Conservation (phyloP, 1,139 yeast species). For the Hyphopichia fennica region DNA sequence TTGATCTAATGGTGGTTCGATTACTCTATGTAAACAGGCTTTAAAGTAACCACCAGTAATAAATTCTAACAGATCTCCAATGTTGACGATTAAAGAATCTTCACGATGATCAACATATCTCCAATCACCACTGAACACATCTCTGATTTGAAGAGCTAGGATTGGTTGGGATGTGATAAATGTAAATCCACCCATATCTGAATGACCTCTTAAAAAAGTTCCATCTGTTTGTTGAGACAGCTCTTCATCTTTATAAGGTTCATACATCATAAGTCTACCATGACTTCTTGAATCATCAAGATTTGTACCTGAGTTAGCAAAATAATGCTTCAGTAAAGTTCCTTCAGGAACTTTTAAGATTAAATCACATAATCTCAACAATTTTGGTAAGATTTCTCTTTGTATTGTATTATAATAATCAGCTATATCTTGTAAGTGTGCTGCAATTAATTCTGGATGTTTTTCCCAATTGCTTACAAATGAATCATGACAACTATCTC, state of each 20-base stretch:
- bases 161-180: constrained; percentile 52
- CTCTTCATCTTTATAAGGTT: constrained; percentile 29
- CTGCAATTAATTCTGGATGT: constrained; percentile 38
- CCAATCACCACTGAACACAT: constrained; percentile 48
- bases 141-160: constrained; percentile 49
- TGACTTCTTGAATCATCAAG: constrained; percentile 30
- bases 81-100: constrained; percentile 45
- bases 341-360: constrained; percentile 46
- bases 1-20: constrained; percentile 48
- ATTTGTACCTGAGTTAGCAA: constrained; percentile 29
- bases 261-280: constrained; percentile 44
- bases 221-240: constrained; percentile 27
- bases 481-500: constrained; percentile 30
- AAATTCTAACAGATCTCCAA: constrained; percentile 51
- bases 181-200: constrained; percentile 49
- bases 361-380: constrained; percentile 38
- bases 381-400: constrained; percentile 29
- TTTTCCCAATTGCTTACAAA: constrained; percentile 17
- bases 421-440: constrained; percentile 34
- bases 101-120: constrained; percentile 47
- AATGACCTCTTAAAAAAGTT: constrained; percentile 52
- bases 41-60: constrained; percentile 51
- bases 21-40: constrained; percentile 47
- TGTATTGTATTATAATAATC: constrained; percentile 37
- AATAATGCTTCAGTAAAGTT: constrained; percentile 29